These are phyloP conservation scores for Stemphylium vesicarium DNA, from an alignment of 2,329 filamentous ascomycete genomes.

Conservation along the genomic window DNA sequence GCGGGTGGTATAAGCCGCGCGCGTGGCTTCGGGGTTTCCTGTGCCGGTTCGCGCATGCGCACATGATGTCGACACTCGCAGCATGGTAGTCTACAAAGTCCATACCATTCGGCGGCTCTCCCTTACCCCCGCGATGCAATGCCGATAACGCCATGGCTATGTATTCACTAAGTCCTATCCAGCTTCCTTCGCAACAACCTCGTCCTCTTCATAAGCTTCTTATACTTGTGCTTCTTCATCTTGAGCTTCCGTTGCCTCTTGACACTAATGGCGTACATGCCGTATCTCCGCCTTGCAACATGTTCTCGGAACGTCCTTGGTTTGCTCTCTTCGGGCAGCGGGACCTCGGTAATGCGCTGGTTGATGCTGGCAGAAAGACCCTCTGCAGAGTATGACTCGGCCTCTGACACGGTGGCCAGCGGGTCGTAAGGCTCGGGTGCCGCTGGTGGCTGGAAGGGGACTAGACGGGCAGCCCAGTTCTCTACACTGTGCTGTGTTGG, in stretches of 20 bases:
- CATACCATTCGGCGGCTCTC: conserved; percentile 3
- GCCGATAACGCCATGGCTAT: conserved; percentile 18
- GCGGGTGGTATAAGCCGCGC: conserved; percentile 1
- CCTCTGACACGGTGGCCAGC: conserved; percentile 36
- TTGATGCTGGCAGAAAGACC: conserved; percentile 39
- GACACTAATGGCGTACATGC: conserved; percentile 86
- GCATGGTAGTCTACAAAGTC: background rate
- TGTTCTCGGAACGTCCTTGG: conserved; percentile 37
- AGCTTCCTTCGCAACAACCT: conserved; percentile 86
- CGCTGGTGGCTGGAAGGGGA: conserved; percentile 86
- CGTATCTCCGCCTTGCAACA: conserved; percentile 38
- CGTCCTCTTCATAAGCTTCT: conserved; percentile 96
- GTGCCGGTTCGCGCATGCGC: conserved; percentile 1
- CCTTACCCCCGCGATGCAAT: conserved; percentile 20
- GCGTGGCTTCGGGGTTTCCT: background rate
- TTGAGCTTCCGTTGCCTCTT: conserved; percentile 90
- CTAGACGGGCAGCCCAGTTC: conserved; percentile 59
- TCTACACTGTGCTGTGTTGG: conserved; percentile 47
- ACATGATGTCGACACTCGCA: background rate
- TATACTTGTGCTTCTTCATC: conserved; percentile 99
- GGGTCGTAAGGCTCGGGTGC: conserved; percentile 67
- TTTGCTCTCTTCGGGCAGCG: conserved; percentile 19
- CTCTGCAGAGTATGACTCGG: conserved; percentile 16
- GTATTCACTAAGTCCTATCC: conserved; percentile 52
- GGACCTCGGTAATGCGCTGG: conserved; percentile 40